Conservation (phyloP, 306 rosid genomes). For the Acacia melanoxylon region DNA sequence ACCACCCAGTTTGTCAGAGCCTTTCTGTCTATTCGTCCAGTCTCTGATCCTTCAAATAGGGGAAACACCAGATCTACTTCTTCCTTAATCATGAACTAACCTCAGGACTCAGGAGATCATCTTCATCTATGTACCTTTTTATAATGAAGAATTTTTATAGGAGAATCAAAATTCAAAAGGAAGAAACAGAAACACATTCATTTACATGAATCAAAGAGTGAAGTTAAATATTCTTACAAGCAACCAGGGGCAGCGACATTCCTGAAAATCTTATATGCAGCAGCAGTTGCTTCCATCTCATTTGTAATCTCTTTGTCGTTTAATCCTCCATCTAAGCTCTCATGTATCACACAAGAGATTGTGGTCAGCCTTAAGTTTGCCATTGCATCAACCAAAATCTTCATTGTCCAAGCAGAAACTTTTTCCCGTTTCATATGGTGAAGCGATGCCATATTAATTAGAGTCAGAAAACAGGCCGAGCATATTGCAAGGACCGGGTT, state of each 20-base stretch:
- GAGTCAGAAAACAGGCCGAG: no score
- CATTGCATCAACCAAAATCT: slow-evolving; percentile 82
- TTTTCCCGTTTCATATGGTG: slow-evolving; percentile 82
- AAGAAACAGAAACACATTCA: neutral
- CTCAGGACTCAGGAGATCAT: slow-evolving; percentile 65
- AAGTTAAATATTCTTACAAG: slow-evolving; percentile 52
- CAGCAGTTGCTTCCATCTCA: slow-evolving; percentile 93
- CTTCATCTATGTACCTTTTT: slow-evolving; percentile 70
- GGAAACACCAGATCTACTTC: slow-evolving; percentile 73
- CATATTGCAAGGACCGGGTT: no score
- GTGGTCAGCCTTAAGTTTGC: slow-evolving; percentile 79
- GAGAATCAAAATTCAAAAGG: neutral
- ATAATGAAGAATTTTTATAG: slow-evolving; percentile 13
- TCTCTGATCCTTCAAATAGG: slow-evolving; percentile 53
- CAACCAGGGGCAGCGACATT: slow-evolving; percentile 67
- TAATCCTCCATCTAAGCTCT: slow-evolving; percentile 57
- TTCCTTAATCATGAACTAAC: slow-evolving; percentile 74
- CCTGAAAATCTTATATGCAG: slow-evolving; percentile 70
- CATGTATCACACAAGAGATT: slow-evolving; percentile 62
- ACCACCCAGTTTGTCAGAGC: slow-evolving; percentile 86
- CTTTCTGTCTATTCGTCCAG: slow-evolving; percentile 58
- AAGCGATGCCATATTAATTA: slow-evolving; percentile 69
- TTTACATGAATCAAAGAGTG: neutral
- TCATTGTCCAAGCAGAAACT: slow-evolving; percentile 97
- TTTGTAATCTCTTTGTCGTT: slow-evolving; percentile 72